These are phyloP conservation scores for Aegilops sharonensis DNA, from an alignment of 176 grass and related monocot species.

Conservation along the genomic window DNA sequence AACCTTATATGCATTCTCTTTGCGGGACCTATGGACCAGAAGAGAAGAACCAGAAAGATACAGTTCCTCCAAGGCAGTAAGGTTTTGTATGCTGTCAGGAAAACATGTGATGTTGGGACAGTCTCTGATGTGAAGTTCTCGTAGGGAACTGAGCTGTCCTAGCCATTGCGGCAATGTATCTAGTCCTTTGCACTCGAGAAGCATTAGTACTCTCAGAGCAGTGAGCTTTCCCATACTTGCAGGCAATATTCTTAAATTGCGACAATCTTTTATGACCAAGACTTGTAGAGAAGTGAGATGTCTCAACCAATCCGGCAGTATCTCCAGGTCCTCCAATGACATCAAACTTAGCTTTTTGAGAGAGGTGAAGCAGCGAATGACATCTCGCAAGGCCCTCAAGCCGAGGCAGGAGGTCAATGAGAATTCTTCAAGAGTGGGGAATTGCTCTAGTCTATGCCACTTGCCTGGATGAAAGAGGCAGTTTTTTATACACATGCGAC, in stretches of 20 bases:
- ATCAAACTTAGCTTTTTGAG: not conserved
- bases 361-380: not conserved
- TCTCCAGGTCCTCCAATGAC: accelerated
- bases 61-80: not conserved
- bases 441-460: not conserved
- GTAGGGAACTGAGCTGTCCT: not conserved
- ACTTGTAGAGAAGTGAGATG: not conserved
- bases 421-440: not conserved
- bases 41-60: accelerated
- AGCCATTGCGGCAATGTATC: not conserved
- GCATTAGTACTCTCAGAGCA: not conserved
- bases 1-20: not conserved
- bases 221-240: not conserved
- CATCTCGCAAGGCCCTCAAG: not conserved
- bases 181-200: not conserved
- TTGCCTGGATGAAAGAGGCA: not conserved
- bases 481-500: not conserved
- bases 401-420: accelerated
- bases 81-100: not conserved
- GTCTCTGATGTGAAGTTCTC: not conserved
- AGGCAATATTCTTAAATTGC: not conserved
- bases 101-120: not conserved
- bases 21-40: not conserved
- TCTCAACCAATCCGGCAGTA: not conserved
- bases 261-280: not conserved